phyloP scores from a whole-genome alignment of 106 monocot genomes.

The Allium cepa region DNA sequence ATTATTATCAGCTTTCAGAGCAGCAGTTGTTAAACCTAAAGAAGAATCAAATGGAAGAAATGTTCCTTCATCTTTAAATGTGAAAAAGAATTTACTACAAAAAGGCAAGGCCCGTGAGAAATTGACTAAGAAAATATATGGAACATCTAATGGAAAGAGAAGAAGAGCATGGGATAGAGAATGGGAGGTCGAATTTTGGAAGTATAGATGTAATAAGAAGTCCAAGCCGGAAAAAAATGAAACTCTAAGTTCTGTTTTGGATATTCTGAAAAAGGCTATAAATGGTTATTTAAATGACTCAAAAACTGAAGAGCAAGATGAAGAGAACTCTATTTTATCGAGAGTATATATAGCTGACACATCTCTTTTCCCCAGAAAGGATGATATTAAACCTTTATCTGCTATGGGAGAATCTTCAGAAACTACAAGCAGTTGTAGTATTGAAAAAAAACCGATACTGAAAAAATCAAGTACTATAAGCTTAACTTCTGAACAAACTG shows the following conservation, averaged over 20 bases:
- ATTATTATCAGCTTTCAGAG: constrained; percentile 73
- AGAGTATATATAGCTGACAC: constrained; percentile 93
- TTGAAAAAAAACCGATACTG: constrained; percentile 5
- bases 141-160: constrained; percentile 59
- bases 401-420: constrained; percentile 23
- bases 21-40: constrained; percentile 48
- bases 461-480: no score
- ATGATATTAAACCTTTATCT: constrained; percentile 82
- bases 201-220: constrained; percentile 41
- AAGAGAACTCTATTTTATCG: constrained; percentile 58
- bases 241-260: constrained; percentile 77
- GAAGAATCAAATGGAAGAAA: constrained; percentile 16
- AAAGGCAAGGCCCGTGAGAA: constrained; percentile 82
- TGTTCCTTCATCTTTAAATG: constrained; percentile 16
- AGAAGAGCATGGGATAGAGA: constrained; percentile 76
- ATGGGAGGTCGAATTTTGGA: constrained; percentile 91
- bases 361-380: constrained; percentile 82
- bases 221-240: constrained; percentile 63
- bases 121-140: constrained; percentile 88
- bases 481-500: constrained; percentile 4
- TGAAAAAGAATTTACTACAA: constrained; percentile 39
- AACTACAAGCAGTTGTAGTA: constrained; percentile 10
- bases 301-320: constrained; percentile 31
- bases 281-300: constrained; percentile 21
- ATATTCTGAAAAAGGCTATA: constrained; percentile 52